Base-by-base conservation (phyloP, 345 rosid species). In the Salix udensis region DNA sequence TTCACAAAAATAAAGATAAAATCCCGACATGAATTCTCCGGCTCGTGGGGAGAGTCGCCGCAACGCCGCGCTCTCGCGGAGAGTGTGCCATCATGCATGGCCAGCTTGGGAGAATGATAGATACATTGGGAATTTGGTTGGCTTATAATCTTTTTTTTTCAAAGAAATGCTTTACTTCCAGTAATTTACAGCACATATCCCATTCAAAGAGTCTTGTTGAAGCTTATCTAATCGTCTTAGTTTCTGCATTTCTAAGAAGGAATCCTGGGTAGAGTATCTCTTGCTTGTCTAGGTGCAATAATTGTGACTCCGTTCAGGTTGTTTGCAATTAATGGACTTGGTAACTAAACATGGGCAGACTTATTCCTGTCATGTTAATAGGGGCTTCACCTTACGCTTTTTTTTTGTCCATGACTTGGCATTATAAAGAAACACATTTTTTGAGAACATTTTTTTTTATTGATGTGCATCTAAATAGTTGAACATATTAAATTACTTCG, bases 61-160 rank as follows among this genome's bases (percentile, higher is more conserved):
- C 28, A 1, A 28, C 2, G 30, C 2, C 2, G 30, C 30, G 30
- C 30, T 28, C 30, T 28, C 2, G 0, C 30, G 2, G 30, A 28
- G 30, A 28, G 30, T 28, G 30, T 2, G 30, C 1, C 2, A 28
- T 68, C 31, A 68, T 72, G 53, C 60, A 37, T 7, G 70, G 77
- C 34, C 64, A 73, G 58, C 61, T 81, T 61, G 67, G 65, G 2
- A 67, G 46, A 26, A 61, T 81, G 77, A 67, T 76, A 46, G 66
- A 76, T 23, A 61, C 23, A 7, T 40, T 68, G 70, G 16, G 48
- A 48, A 62, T 48, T 21, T 81, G 80, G 80, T 80, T 72, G 42
- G 74, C 28, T 58, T 31, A 3, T 21, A 55, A 11, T 55, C 28
- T 13, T 2, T 55, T n/a, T n/a, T n/a, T 55, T 55, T 55, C 10